phyloP scores from a whole-genome alignment of 768 basidiomycete genomes.

The Tricholoma saponaceum region DNA sequence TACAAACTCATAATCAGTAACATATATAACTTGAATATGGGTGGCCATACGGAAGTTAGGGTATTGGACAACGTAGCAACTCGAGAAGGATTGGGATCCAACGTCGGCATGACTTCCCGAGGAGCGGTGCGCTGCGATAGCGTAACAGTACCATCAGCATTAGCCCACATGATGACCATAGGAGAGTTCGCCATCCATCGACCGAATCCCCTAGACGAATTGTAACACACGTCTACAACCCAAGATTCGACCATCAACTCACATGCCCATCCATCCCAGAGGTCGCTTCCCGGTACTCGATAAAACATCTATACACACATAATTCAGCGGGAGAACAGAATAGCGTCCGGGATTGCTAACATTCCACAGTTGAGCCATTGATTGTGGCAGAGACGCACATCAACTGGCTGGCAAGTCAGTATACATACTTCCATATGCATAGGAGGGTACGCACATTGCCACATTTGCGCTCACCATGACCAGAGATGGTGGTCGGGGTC shows the following conservation, averaged over 20 bases:
- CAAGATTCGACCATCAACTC: slow-evolving; percentile 12
- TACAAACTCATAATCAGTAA: slow-evolving; percentile 10
- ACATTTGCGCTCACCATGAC: background rate
- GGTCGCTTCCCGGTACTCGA: slow-evolving; percentile 34
- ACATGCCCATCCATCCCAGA: slow-evolving; percentile 65
- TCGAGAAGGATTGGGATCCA: slow-evolving; percentile 49
- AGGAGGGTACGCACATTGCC: background rate
- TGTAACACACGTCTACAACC: background rate
- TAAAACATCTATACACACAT: slow-evolving; percentile 39
- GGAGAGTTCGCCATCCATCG: slow-evolving; percentile 47
- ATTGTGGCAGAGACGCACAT: slow-evolving; percentile 48
- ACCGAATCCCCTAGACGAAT: slow-evolving; percentile 53
- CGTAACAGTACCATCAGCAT: slow-evolving; percentile 55
- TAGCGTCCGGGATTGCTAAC: slow-evolving; percentile 20
- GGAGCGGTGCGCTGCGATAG: slow-evolving; percentile 61
- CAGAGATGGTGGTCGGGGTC: background rate
- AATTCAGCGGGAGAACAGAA: background rate
- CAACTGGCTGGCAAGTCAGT: slow-evolving; percentile 22
- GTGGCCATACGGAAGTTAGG: slow-evolving; percentile 33
- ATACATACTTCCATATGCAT: background rate
- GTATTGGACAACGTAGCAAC: slow-evolving; percentile 36
- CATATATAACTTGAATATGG: background rate
- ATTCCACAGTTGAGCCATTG: slow-evolving; percentile 40
- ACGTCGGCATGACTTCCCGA: slow-evolving; percentile 50
- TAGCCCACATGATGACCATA: slow-evolving; percentile 77